Evolutionary conservation across 2,329 filamentous ascomycete genomes (phyloP), one percentile per base, ranked within the genome.

Genomic region (Xenoacremonium recifei): DNA sequence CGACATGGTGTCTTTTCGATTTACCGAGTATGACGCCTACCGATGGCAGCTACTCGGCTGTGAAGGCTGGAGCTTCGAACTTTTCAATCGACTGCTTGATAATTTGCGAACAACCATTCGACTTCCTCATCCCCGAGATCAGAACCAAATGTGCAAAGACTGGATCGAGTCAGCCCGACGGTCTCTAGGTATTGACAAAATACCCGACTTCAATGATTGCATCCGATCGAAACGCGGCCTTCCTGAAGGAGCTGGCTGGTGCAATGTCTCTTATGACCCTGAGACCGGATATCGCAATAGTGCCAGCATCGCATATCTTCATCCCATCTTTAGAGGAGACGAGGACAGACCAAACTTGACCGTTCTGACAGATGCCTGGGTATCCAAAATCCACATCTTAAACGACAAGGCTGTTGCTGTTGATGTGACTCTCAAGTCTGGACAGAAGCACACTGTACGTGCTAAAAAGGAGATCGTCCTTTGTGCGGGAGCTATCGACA

Each of bases 131-230:
- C 75, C 79, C 44, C 79, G 81, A 44, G 87, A 91, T 68, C 76
- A 85, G 50, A 92, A 92, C 70, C 84, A 91, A 72, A 74, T 92
- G 36, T 90, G 86, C 73, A 77, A 85, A 63, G 87, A 92, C 66
- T 92, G 87, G 87, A 76, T 92, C 35, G 67, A 84, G 53, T 80
- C 86, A 15, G 89, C 85, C 73, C 84, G 83, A 44, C 77, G 72
- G 16, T 84, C 87, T 16, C 75, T 91, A 67, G 70, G 86, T 59
- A 86, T 92, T 50, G 87, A 87, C 29, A 68, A 91, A 25, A 78
- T 89, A 50, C 71, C 81, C 50, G 85, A 92, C 68, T 91, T 91
- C 74, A 92, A 92, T 72, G 73, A 83, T 58, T 77, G 87, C 60
- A 91, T 92, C 64, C 76, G 75, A 46, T 72, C 77, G 47, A 82